Base-by-base conservation (phyloP, 164 flowering plant species). In the Dillenia suffruticosa region DNA sequence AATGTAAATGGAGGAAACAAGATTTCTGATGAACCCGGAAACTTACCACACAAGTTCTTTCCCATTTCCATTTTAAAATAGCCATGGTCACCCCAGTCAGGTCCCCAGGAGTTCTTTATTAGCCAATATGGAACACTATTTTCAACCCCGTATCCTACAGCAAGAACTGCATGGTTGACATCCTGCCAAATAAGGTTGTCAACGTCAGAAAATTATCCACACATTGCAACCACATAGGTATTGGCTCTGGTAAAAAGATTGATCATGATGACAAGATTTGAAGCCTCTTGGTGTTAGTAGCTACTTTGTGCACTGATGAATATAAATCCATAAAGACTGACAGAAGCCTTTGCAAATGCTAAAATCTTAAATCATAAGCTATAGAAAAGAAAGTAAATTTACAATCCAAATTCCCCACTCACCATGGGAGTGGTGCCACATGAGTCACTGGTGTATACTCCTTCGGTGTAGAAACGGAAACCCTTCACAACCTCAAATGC, bases 11-110 rank as follows among this genome's bases (percentile, higher is more conserved):
- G 40, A 32, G 5, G 7, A 32, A 32, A 5, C 40, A 32, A 32
- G 40, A 32, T 32, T 32, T 32, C 40, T 32, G 40, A 32, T 32
- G 40, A 32, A 14, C 16, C 13, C 9, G 26, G 19, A 17, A 62
- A 81, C 98, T 78, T 70, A 94, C 97, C 99, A 77, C 99, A 95
- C 99, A 95, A 90, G 87, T 95, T 95, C 72, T 88, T 95, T 54
- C 97, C 97, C 82, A 88, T 44, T 76, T 95, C 97, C 89, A 95
- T 92, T 78, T 95, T 95, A 70, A 92, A 95, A 82, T 92, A 92
- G 44, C 99, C 99, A 62, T 80, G 46, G 67, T 79, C 87, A 56
- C 97, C 99, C 99, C 99, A 92, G 64, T 59, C 65, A 12, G 16
- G 77, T 22, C 97, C 99, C 97, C 97, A 92, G 12, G 99, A 95